phyloP scores from a whole-genome alignment of 2,329 filamentous ascomycete genomes.

The Dendrostoma leiphaemia region DNA sequence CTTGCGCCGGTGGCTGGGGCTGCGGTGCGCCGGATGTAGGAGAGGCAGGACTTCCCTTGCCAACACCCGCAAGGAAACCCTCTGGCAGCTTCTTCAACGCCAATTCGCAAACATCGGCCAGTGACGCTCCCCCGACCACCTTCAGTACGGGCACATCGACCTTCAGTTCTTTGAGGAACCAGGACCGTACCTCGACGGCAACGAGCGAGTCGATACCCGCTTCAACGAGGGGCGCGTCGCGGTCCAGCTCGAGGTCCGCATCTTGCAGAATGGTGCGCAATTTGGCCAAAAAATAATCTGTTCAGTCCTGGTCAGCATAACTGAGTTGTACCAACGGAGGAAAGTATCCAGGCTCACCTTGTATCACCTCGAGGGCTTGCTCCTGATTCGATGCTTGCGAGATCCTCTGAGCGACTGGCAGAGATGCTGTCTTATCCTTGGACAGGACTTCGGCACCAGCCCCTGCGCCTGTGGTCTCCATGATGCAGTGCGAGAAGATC shows the following conservation, averaged over 20 bases:
- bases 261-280: conserved; percentile 17
- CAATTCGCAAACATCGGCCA: conserved; percentile 6
- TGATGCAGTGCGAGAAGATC: conserved; percentile 40
- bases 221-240: conserved; percentile 16
- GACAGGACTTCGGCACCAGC: background rate
- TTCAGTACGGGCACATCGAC: conserved; percentile 43
- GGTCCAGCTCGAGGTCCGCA: conserved; percentile 14
- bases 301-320: background rate
- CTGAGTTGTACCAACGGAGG: too few relatives aligned
- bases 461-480: conserved; percentile 14
- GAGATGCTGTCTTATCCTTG: background rate
- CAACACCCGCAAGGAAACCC: conserved; percentile 1
- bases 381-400: conserved; percentile 6
- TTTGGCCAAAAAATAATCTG: conserved; percentile 11
- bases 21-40: background rate
- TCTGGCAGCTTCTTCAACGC: conserved; percentile 3
- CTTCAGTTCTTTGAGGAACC: conserved; percentile 42
- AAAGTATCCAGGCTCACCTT: too few relatives aligned
- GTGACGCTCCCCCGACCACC: conserved; percentile 31
- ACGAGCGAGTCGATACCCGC: conserved; percentile 24
- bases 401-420: background rate
- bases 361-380: conserved; percentile 2
- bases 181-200: conserved; percentile 36
- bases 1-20: background rate
- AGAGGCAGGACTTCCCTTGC: background rate